A percentile compares a stretch with the other conserved stretches of the same genome.
phyloP scores from a whole-genome alignment of 2,329 filamentous ascomycete species.

The Colletotrichum sublineola region DNA sequence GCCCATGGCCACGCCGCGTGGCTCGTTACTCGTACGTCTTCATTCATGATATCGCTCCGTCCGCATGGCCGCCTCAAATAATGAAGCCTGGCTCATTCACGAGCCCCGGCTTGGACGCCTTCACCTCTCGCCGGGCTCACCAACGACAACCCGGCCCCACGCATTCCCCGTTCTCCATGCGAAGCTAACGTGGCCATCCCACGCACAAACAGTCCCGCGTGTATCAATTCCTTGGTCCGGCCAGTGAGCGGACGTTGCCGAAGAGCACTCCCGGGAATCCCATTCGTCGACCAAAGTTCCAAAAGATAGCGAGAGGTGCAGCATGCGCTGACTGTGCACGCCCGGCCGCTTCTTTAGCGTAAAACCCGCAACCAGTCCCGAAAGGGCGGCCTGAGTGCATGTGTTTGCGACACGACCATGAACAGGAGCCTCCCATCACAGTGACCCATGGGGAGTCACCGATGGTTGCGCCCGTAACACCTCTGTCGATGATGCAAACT shows the following conservation, averaged over 20 bases:
- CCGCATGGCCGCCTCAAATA: not conserved
- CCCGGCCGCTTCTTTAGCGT: not conserved
- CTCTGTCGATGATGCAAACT: not conserved
- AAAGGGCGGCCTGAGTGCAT: conserved; percentile 7
- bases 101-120: no score
- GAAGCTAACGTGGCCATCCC: not conserved
- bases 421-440: not conserved
- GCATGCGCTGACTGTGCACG: not conserved
- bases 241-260: not conserved
- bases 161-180: not conserved
- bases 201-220: not conserved
- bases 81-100: not conserved
- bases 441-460: not conserved
- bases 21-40: not conserved
- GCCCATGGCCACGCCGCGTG: not conserved
- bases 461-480: conserved; percentile 2
- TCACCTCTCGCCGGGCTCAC: not conserved
- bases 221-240: not conserved
- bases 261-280: not conserved
- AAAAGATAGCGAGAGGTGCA: conserved; percentile 6
- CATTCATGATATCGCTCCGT: not conserved
- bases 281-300: conserved; percentile 2
- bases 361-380: conserved; percentile 8
- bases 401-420: not conserved
- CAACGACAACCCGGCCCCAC: not conserved